These are phyloP conservation scores for Pythium apleroticum DNA, from an alignment of 352 stramenopile genomes.

Conservation along the genomic window DNA sequence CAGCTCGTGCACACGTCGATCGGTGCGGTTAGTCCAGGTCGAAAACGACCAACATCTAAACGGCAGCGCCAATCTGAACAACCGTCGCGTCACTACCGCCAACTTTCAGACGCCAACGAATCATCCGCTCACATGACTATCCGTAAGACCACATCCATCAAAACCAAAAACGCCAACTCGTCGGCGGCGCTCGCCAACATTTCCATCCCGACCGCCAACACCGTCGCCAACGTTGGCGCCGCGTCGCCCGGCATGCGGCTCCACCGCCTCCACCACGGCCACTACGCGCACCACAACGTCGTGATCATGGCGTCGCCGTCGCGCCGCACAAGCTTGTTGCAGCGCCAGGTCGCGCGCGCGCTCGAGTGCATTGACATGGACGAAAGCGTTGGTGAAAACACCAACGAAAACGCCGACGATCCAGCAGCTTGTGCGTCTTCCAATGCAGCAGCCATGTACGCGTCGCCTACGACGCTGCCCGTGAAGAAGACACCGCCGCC, in stretches of 20 bases:
- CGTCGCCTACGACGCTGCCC: constrained; percentile 3
- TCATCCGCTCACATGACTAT: constrained; percentile 18
- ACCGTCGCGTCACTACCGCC: neutral
- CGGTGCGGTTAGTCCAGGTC: neutral
- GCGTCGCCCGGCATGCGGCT: constrained; percentile 4
- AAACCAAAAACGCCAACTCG: constrained; percentile 3
- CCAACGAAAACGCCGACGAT: neutral
- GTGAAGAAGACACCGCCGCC: neutral
- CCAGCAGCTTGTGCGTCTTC: neutral
- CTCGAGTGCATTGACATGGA: constrained; percentile 50
- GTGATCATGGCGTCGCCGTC: constrained; percentile 25
- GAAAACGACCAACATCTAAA: neutral
- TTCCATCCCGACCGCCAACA: neutral
- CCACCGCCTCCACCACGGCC: constrained; percentile 12
- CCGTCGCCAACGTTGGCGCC: no score
- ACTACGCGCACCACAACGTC: constrained; percentile 18
- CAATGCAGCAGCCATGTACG: neutral
- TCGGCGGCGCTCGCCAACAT: neutral
- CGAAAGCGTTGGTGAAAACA: constrained; percentile 21
- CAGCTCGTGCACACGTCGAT: constrained; percentile 11
- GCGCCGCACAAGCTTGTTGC: constrained; percentile 36
- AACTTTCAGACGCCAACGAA: neutral
- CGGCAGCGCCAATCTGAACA: neutral
- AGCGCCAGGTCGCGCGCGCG: constrained; percentile 46
- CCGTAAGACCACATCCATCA: constrained; percentile 19